Conservation (phyloP, 1,284 basidiomycete genomes). For the Cryptococcus sp. region DNA sequence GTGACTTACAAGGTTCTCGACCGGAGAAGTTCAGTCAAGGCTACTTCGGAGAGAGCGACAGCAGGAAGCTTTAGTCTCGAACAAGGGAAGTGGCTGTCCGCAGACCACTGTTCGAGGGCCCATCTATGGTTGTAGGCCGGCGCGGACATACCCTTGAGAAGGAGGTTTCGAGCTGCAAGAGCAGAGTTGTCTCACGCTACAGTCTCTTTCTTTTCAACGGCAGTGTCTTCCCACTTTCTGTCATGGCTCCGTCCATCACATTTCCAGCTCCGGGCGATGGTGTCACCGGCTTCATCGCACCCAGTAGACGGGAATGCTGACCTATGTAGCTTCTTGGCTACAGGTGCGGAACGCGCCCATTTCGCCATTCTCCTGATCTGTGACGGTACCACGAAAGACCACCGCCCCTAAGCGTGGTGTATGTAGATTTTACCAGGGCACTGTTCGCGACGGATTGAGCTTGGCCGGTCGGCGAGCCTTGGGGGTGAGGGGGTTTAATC, state of each 20-base stretch:
- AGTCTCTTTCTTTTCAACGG: slow-evolving; percentile 9
- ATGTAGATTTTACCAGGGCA: slow-evolving; percentile 13
- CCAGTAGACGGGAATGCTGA: slow-evolving; percentile 15
- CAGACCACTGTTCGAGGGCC: slow-evolving; percentile 15
- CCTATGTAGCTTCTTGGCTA: too few relatives aligned
- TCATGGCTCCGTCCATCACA: slow-evolving; percentile 19
- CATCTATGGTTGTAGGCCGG: slow-evolving; percentile 14
- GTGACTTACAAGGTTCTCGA: slow-evolving; percentile 16
- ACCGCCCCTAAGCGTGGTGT: slow-evolving; percentile 16
- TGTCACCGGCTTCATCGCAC: too few relatives aligned
- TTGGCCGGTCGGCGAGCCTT: slow-evolving; percentile 8
- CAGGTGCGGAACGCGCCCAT: too few relatives aligned
- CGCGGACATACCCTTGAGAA: slow-evolving; percentile 7
- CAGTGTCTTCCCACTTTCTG: slow-evolving; percentile 16
- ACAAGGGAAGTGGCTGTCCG: slow-evolving; percentile 7
- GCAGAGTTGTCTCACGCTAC: slow-evolving; percentile 16
- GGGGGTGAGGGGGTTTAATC: slow-evolving; percentile 7
- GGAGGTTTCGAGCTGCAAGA: slow-evolving; percentile 11
- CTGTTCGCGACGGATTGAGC: slow-evolving; percentile 9
- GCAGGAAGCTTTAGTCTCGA: slow-evolving; percentile 11
- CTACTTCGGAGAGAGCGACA: slow-evolving; percentile 13
- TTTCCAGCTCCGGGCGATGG: slow-evolving; percentile 17
- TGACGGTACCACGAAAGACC: slow-evolving; percentile 11
- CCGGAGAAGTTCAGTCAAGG: slow-evolving; percentile 10
- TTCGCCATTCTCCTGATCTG: slow-evolving; percentile 10